These are phyloP conservation scores for Saccharomycopsis selenospora DNA, from an alignment of 805 yeast species.

Conservation along the genomic window DNA sequence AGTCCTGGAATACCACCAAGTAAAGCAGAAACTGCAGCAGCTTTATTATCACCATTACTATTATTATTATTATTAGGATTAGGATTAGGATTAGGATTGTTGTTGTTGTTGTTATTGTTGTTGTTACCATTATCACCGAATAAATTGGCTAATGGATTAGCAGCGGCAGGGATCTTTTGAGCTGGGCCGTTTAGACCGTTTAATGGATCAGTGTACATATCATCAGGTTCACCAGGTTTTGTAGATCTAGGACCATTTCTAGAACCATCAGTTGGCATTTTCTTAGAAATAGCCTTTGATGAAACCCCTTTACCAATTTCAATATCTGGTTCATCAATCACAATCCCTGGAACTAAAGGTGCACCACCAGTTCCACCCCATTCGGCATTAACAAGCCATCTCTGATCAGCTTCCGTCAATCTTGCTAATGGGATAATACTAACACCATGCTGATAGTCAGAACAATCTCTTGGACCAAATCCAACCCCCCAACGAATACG, in stretches of 20 bases:
- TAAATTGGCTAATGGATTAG: slow-evolving; percentile 44
- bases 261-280: slow-evolving; percentile 86
- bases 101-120: background rate
- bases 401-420: slow-evolving; percentile 87
- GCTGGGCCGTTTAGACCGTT: slow-evolving; percentile 24
- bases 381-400: slow-evolving; percentile 85
- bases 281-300: slow-evolving; percentile 82
- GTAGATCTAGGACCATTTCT: slow-evolving; percentile 82
- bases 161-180: slow-evolving; percentile 30
- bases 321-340: slow-evolving; percentile 95
- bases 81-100: background rate
- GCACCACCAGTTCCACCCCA: slow-evolving; percentile 97
- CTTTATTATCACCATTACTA: slow-evolving; percentile 1
- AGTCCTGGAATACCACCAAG: slow-evolving; percentile 19
- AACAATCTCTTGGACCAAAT: slow-evolving; percentile 96
- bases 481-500: slow-evolving; percentile 99
- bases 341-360: slow-evolving; percentile 70
- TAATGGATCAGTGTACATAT: slow-evolving; percentile 27
- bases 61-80: background rate
- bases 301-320: slow-evolving; percentile 93
- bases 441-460: slow-evolving; percentile 87
- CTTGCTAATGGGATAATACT: slow-evolving; percentile 82
- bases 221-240: slow-evolving; percentile 47
- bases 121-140: slow-evolving; percentile 25
- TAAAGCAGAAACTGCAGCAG: slow-evolving; percentile 20